phyloP scores from a whole-genome alignment of 306 rosid species.

The Casuarina equisetifolia region DNA sequence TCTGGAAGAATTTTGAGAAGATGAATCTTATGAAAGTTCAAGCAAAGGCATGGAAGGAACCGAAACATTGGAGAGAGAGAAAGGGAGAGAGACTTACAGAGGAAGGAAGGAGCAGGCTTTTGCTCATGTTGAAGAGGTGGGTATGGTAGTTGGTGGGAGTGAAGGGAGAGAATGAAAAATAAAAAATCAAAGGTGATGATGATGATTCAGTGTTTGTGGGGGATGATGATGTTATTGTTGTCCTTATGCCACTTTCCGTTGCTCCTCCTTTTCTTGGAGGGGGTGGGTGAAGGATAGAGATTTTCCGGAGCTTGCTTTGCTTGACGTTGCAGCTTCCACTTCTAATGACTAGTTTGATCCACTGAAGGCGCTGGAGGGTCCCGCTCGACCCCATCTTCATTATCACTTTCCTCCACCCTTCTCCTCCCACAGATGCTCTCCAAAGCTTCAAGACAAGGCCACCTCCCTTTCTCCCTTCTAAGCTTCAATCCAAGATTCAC shows the following conservation, averaged over 20 bases:
- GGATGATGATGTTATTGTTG: constrained; percentile 29
- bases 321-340: constrained; percentile 69
- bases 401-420: constrained; percentile 22
- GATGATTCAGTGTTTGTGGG: constrained; percentile 25
- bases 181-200: constrained; percentile 28
- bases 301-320: constrained; percentile 42
- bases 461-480: neutral
- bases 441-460: constrained; percentile 3
- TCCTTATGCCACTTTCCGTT: constrained; percentile 23
- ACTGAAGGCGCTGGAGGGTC: constrained; percentile 51
- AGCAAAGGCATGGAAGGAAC: constrained; percentile 21
- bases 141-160: constrained; percentile 50
- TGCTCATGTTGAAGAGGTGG: constrained; percentile 24
- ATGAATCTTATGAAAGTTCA: constrained; percentile 28
- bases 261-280: constrained; percentile 7
- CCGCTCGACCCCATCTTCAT: constrained; percentile 44
- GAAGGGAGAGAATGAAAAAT: constrained; percentile 25
- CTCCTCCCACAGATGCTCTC: constrained; percentile 14
- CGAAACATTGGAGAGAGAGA: constrained; percentile 15
- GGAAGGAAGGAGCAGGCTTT: constrained; percentile 27
- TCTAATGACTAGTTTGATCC: constrained; percentile 41
- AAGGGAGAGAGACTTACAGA: constrained; percentile 39
- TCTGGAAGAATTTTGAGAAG: constrained; percentile 18
- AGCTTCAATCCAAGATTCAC: neutral
- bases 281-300: constrained; percentile 49